Conservation (phyloP, 1,284 basidiomycete genomes). For the Boletellus deceptivus region DNA sequence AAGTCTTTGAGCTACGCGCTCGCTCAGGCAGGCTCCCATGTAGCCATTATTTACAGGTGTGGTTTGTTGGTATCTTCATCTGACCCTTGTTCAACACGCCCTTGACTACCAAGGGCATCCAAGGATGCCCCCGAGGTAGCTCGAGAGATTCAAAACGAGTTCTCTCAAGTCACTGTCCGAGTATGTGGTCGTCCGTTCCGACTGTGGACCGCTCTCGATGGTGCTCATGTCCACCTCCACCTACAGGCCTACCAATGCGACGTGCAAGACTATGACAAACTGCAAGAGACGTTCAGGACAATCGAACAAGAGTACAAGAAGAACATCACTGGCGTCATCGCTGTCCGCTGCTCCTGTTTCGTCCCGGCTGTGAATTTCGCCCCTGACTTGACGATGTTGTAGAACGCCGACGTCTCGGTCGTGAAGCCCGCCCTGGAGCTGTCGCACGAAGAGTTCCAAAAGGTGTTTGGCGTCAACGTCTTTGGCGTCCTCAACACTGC, state of each 20-base stretch:
- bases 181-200: constrained; percentile 16
- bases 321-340: constrained; percentile 38
- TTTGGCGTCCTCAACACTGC: constrained; percentile 45
- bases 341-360: constrained; percentile 31
- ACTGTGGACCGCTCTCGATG: not conserved
- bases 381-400: not conserved
- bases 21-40: constrained; percentile 40
- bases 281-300: constrained; percentile 36
- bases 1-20: constrained; percentile 43
- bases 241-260: constrained; percentile 44
- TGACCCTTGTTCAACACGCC: not conserved
- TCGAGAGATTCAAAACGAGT: constrained; percentile 21
- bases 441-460: constrained; percentile 42
- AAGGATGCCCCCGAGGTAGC: constrained; percentile 41
- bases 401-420: constrained; percentile 48
- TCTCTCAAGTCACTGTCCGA: constrained; percentile 27
- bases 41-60: constrained; percentile 46
- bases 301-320: constrained; percentile 38
- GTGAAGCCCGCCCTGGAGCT: constrained; percentile 49
- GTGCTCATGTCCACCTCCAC: not conserved
- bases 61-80: not conserved
- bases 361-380: not conserved
- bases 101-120: constrained; percentile 23
- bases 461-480: constrained; percentile 39
- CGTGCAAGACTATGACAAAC: constrained; percentile 36